phyloP scores from a whole-genome alignment of 2,329 filamentous ascomycete genomes.

The Cercospora zeina region DNA sequence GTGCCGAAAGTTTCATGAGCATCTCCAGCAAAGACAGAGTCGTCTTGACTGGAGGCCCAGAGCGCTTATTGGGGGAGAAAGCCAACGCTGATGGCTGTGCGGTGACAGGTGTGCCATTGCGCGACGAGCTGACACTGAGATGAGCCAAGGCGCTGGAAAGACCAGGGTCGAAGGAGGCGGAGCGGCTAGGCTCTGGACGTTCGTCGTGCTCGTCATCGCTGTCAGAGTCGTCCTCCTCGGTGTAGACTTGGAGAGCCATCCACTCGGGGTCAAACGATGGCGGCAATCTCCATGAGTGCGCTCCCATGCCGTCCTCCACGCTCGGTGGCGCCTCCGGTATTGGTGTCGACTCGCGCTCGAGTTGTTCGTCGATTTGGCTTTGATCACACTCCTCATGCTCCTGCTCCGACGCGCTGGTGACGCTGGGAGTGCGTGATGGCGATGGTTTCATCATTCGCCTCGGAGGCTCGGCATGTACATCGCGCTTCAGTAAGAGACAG shows the following conservation, averaged over 20 bases:
- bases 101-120: conserved; percentile 17
- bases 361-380: conserved; percentile 48
- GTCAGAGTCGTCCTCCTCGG: conserved; percentile 56
- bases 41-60: conserved; percentile 55
- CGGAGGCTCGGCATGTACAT: conserved; percentile 63
- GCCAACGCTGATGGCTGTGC: conserved; percentile 34
- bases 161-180: conserved; percentile 45
- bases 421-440: conserved; percentile 19
- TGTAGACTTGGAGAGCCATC: conserved; percentile 85
- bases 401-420: conserved; percentile 2
- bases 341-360: conserved; percentile 46
- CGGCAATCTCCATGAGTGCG: conserved; percentile 21
- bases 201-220: conserved; percentile 51
- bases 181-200: conserved; percentile 23
- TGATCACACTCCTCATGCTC: conserved; percentile 43
- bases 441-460: conserved; percentile 55
- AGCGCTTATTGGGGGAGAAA: conserved; percentile 36
- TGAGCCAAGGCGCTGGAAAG: conserved; percentile 49
- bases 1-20: conserved; percentile 77
- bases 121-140: conserved; percentile 44
- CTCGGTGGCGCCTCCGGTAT: conserved; percentile 7
- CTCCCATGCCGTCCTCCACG: neutral
- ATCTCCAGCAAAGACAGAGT: conserved; percentile 83
- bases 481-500: conserved; percentile 71
- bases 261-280: conserved; percentile 81